phyloP scores from a whole-genome alignment of 768 basidiomycete genomes.

The Pleurotus pulmonarius region DNA sequence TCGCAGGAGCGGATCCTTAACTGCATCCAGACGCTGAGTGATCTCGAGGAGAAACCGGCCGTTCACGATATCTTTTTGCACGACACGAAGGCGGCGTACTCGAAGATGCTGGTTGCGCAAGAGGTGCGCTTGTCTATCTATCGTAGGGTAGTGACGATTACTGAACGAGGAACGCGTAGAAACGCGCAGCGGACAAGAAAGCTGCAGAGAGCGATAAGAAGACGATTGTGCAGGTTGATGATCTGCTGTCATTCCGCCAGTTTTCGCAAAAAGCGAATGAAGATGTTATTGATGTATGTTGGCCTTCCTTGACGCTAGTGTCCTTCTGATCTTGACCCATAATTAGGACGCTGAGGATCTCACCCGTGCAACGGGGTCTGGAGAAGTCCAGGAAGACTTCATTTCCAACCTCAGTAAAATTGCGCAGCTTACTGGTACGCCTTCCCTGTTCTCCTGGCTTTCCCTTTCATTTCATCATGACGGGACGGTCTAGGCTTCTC shows the following conservation, averaged over 20 bases:
- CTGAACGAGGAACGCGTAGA: conserved; percentile 36
- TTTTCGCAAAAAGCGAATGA: conserved; percentile 89
- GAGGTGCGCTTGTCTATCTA: conserved; percentile 52
- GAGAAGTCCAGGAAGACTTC: conserved; percentile 86
- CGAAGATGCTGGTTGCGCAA: conserved; percentile 93
- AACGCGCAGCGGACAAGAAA: conserved; percentile 85
- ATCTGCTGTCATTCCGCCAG: conserved; percentile 87
- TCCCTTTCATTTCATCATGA: conserved; percentile 1
- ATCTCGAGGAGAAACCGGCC: conserved; percentile 53
- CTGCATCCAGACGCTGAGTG: conserved; percentile 91
- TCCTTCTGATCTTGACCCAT: not conserved
- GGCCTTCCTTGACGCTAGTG: not conserved
- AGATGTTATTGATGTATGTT: conserved; percentile 68
- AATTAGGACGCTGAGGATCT: conserved; percentile 84
- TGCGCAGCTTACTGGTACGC: conserved; percentile 83
- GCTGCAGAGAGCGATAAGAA: conserved; percentile 64
- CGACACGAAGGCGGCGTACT: conserved; percentile 89
- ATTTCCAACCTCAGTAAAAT: conserved; percentile 92
- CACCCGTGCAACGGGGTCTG: conserved; percentile 81
- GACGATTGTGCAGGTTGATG: conserved; percentile 85
- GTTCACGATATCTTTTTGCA: conserved; percentile 73
- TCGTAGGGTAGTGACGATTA: not conserved
- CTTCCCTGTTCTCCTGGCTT: not conserved
- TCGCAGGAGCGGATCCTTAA: conserved; percentile 94
- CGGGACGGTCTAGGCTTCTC: conserved; percentile 71